These are phyloP conservation scores for Epichloe brachyelytri DNA, from an alignment of 2,329 filamentous ascomycete species.

Conservation along the genomic window DNA sequence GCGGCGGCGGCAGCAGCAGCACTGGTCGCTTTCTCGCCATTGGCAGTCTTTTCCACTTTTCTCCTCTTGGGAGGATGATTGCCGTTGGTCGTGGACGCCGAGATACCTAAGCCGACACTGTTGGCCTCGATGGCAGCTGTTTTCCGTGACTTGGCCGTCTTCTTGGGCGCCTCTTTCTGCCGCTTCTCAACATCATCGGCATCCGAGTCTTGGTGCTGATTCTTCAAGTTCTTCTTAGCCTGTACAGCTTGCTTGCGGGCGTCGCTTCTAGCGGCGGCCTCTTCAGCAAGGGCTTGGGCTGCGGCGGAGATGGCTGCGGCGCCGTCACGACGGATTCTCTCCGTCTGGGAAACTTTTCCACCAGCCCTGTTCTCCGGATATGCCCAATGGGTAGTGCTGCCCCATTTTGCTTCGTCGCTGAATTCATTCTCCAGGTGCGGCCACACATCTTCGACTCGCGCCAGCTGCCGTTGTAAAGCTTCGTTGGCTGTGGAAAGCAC, in stretches of 20 bases:
- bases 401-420: constrained; percentile 86
- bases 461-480: constrained; percentile 71
- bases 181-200: constrained; percentile 54
- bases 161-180: constrained; percentile 45
- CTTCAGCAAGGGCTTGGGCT: constrained; percentile 64
- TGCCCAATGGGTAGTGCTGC: constrained; percentile 88
- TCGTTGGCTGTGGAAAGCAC: constrained; percentile 89
- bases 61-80: constrained; percentile 59
- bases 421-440: constrained; percentile 79
- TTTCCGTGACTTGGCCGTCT: constrained; percentile 52
- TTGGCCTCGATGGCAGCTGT: constrained; percentile 39
- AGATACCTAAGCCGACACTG: constrained; percentile 52
- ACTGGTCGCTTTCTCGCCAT: constrained; percentile 29
- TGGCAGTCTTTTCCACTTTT: constrained; percentile 59
- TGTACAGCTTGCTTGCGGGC: constrained; percentile 70
- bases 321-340: constrained; percentile 66
- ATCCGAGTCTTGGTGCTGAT: constrained; percentile 62
- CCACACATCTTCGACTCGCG: constrained; percentile 76
- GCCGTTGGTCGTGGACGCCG: constrained; percentile 39
- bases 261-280: constrained; percentile 74
- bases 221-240: constrained; percentile 60
- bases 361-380: constrained; percentile 72
- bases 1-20: background rate
- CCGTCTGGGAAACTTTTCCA: constrained; percentile 49
- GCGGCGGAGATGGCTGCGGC: constrained; percentile 66